A percentile compares a stretch with the other conserved stretches of the same genome.
phyloP scores from a whole-genome alignment of 306 rosid genomes.

The Canavalia ensiformis region DNA sequence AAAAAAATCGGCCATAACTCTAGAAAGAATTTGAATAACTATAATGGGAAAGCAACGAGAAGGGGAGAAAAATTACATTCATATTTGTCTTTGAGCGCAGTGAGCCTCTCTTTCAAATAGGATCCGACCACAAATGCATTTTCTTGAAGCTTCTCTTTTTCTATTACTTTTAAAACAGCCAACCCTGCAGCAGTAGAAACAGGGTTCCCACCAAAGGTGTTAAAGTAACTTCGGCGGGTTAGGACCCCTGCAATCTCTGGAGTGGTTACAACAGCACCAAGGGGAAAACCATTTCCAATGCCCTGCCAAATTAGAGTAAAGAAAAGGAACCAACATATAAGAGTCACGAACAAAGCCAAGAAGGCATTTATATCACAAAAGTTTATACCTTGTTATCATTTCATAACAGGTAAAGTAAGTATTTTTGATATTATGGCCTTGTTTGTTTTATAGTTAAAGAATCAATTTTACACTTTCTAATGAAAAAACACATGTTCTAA shows the following conservation, averaged over 20 bases:
- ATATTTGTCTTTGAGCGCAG: slow-evolving; percentile 68
- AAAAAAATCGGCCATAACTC: too few species aligned
- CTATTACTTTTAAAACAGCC: slow-evolving; percentile 83
- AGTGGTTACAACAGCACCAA: slow-evolving; percentile 91
- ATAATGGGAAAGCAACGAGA: not conserved
- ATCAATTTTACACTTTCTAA: too few species aligned
- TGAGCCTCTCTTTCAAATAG: slow-evolving; percentile 73
- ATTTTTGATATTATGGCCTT: not conserved
- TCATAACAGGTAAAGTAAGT: not conserved
- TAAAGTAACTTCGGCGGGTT: slow-evolving; percentile 79
- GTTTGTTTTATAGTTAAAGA: too few species aligned
- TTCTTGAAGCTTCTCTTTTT: slow-evolving; percentile 80
- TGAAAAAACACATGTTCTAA: too few species aligned
- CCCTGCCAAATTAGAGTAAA: slow-evolving; percentile 53
- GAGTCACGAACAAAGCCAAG: too few species aligned
- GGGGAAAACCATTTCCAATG: slow-evolving; percentile 91
- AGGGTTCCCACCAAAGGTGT: slow-evolving; percentile 92
- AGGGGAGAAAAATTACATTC: slow-evolving; percentile 56
- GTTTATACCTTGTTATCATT: not conserved
- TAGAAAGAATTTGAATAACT: not conserved
- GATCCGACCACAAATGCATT: slow-evolving; percentile 75
- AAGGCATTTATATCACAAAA: not conserved
- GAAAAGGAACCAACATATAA: too few species aligned
- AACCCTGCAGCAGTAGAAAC: slow-evolving; percentile 87
- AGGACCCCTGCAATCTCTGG: slow-evolving; percentile 84